A percentile compares a stretch with the other conserved stretches of the same genome.
Conservation (phyloP, 2,329 filamentous ascomycete genomes). For the Clonostachys sp. region DNA sequence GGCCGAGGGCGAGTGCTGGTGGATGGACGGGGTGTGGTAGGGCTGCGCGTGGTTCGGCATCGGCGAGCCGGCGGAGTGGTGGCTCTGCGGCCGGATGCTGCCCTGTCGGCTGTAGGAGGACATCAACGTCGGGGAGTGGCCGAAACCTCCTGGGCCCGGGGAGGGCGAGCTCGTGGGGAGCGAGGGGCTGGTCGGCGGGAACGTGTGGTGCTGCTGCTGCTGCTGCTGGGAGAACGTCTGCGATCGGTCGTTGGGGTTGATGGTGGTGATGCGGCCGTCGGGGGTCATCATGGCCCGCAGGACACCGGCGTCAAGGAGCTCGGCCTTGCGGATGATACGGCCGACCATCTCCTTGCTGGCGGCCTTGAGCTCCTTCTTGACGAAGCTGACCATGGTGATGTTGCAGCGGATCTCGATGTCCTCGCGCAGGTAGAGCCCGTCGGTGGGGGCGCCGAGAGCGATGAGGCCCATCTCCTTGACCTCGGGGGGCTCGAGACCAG, state of each 20-base stretch:
- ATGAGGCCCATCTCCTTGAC: conserved; percentile 55
- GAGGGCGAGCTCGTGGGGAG: not conserved
- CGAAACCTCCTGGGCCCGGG: conserved; percentile 4
- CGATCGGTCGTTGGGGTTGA: conserved; percentile 49
- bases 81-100: too few species aligned
- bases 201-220: conserved; percentile 18
- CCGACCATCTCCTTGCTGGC: conserved; percentile 65
- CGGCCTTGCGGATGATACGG: conserved; percentile 67
- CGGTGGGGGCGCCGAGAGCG: conserved; percentile 53
- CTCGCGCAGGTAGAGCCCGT: conserved; percentile 64
- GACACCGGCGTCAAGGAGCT: conserved; percentile 61
- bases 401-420: conserved; percentile 70
- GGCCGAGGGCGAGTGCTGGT: too few species aligned
- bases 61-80: too few species aligned
- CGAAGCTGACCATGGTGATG: conserved; percentile 58
- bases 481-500: conserved; percentile 58
- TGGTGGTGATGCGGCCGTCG: conserved; percentile 56
- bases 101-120: not conserved
- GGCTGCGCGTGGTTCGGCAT: too few species aligned
- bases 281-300: conserved; percentile 62
- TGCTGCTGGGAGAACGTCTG: conserved; percentile 15
- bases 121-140: not conserved
- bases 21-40: too few species aligned
- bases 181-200: conserved; percentile 11
- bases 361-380: conserved; percentile 62